Evolutionary conservation across 148 eudicot genomes (phyloP), one percentile per base, ranked within the genome.

Genomic region (Vaccinium vitisidaea): DNA sequence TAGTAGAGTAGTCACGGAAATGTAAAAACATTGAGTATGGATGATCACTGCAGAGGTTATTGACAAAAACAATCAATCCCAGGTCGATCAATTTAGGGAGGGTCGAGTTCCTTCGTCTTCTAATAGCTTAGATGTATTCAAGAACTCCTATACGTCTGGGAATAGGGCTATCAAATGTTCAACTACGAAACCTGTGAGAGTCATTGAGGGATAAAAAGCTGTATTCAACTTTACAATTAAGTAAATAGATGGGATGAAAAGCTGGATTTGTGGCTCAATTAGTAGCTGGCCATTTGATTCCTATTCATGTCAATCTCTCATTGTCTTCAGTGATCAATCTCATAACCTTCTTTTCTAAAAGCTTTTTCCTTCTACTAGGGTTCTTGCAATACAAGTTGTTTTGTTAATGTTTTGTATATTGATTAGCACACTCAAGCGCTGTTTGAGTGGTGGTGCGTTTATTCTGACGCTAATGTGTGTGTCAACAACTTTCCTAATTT

Each of bases 341-440:
- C 36, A 21, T 75, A 10, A 67, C 73, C 16, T 25, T 8, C 39
- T 52, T n/a, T 49, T 2, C 16, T 77, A 13, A 49, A 23, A n/a
- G 12, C 30, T 50, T 53, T 77, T 8, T 43, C 54, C 19, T 0
- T 13, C 15, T 12, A n/a, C 21, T 50, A 23, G 25, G 58, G 58
- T 21, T 77, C 6, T 13, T 77, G 36, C 58, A 75, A 75, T 75
- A 48, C 78, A 46, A 76, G 56, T 77, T 13, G 59, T n/a, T 77
- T 50, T 6, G 27, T 75, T 15, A 67, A 67, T 67, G 36, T 11
- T 50, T 23, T 50, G 54, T n/a, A 32, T 13, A 77, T 19, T 23
- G 11, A 52, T 77, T 52, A 36, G 39, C 56, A 53, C 16, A 18
- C 16, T 11, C 5, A 2, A 52, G 25, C 11, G 0, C 61, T 82